Evolutionary conservation across 306 rosid species (phyloP), one percentile per base, ranked within the genome.

Genomic region (Gastrolobium villosum): DNA sequence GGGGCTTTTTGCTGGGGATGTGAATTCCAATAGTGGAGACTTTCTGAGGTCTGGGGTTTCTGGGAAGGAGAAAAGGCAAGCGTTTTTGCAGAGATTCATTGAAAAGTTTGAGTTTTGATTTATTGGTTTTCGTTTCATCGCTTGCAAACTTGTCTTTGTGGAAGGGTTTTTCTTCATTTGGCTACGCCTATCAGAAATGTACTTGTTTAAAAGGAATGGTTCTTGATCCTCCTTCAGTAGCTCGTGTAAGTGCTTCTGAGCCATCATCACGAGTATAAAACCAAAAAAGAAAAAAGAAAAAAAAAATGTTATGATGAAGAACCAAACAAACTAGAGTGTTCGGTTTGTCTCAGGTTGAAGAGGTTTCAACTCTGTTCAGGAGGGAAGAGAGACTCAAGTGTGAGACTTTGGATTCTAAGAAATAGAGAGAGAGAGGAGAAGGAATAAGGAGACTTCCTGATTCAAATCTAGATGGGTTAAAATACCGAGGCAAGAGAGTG

Each of bases 1-100:
- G 10, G 97, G 97, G 74, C 80, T 89, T 72, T 83, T 93, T 7
- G 76, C 81, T 0, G 97, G 96, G 2, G 99, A 92, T 1, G 89
- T 55, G 3, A 94, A 82, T 44, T 95, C 92, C 5, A 95, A 84
- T 10, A 93, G 87, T 0, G 98, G 99, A 0, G 99, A 90, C 49
- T 90, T 91, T 49, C 76, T 77, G 20, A 87, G 40, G 81, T 90
- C 91, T 0, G 98, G 95, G 13, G 97, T 84, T 30, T 84, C 84
- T 0, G 83, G 79, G 52, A 87, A 78, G 9, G 98, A 84, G 74
- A 87, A 83, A 83, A 96, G 52, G 82, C 98, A 96, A 36, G 91
- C 87, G 66, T 84, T 91, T 76, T 81, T 91, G 60, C 94, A 89
- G 7, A 90, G 80, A 50, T 87, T 83, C 8, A 50, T 46, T 0